Evolutionary conservation across 2,329 filamentous ascomycete species (phyloP).

Genomic region (Cryphonectria nitschkei): DNA sequence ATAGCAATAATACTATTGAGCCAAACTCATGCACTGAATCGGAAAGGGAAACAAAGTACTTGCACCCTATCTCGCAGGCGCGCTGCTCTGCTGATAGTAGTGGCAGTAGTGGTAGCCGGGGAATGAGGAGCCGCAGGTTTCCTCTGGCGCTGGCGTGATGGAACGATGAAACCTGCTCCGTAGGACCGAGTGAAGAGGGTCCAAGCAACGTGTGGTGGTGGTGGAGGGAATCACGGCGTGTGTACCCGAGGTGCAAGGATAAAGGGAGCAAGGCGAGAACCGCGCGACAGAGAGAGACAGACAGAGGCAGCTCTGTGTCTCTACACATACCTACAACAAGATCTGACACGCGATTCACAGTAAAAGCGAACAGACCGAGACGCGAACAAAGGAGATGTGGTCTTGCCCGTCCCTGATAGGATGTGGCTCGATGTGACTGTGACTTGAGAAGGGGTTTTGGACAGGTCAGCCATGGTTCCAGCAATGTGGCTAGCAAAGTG

Average conservation of each 20-base stretch:
- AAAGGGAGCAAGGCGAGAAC: constrained; percentile 8
- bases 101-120: not conserved
- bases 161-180: constrained; percentile 25
- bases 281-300: not conserved
- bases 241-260: constrained; percentile 23
- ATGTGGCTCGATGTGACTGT: not conserved
- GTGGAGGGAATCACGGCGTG: not conserved
- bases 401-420: not conserved
- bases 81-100: not conserved
- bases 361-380: not conserved
- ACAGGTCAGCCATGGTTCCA: not conserved
- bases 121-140: constrained; percentile 9
- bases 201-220: not conserved
- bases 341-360: not conserved
- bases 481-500: not conserved
- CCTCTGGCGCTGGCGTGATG: constrained; percentile 6
- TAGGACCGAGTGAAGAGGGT: constrained; percentile 26
- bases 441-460: not conserved
- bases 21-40: not conserved
- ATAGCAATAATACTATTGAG: not conserved
- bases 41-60: not conserved
- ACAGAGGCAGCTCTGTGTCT: too few species aligned
- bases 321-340: not conserved
- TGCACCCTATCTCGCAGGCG: not conserved
- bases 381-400: not conserved